Evolutionary conservation across 2,329 filamentous ascomycete genomes (phyloP).

Genomic region (Leptographium wingfieldii): DNA sequence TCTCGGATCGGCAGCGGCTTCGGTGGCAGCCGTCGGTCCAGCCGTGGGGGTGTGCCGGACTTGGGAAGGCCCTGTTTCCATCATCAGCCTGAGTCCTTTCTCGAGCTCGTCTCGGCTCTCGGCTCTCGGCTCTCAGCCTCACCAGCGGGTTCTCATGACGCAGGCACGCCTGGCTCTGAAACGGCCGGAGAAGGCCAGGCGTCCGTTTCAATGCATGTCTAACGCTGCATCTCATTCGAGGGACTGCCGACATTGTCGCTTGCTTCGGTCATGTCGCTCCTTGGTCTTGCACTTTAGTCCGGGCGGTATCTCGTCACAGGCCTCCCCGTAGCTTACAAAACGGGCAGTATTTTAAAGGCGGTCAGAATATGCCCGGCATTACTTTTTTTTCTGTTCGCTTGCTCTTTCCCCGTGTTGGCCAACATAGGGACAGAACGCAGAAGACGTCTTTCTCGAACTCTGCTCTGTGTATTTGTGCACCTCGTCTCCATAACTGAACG

Average conservation of each 20-base stretch:
- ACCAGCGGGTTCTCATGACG: conserved; percentile 79
- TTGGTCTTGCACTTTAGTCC: neutral
- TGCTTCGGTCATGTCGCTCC: neutral
- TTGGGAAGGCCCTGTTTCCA: conserved; percentile 65
- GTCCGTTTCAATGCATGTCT: conserved; percentile 15
- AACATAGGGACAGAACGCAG: neutral
- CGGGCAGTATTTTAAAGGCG: conserved; percentile 2
- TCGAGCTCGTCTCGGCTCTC: neutral
- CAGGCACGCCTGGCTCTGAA: conserved; percentile 41
- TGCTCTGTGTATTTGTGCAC: no score
- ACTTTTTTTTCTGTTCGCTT: neutral
- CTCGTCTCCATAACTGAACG: no score
- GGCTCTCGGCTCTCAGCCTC: conserved; percentile 25
- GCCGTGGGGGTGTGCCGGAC: conserved; percentile 59
- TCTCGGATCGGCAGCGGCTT: conserved; percentile 66
- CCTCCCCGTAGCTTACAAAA: neutral
- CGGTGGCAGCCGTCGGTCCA: conserved; percentile 66
- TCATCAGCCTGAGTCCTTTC: neutral
- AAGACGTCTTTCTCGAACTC: no score
- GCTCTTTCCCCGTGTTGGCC: neutral
- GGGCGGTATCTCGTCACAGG: neutral
- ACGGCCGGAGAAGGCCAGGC: conserved; percentile 13
- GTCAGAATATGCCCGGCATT: conserved; percentile 3
- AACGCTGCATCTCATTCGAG: neutral
- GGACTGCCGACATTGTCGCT: conserved; percentile 2